Evolutionary conservation across 1,284 basidiomycete species (phyloP), one percentile per base, ranked within the genome.

Genomic region (Gomphus sp.): DNA sequence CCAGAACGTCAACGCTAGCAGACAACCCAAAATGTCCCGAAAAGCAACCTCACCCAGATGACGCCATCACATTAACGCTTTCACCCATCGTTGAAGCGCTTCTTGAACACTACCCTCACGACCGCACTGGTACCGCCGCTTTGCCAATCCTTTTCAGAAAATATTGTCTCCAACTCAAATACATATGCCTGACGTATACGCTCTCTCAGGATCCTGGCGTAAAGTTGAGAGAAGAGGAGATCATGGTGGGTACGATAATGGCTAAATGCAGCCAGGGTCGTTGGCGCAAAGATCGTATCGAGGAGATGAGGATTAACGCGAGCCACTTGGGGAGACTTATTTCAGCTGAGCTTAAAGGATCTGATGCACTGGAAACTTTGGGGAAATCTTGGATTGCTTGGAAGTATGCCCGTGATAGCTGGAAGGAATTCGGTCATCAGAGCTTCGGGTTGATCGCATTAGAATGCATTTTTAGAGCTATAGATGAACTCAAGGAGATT

Each of bases 401-500:
- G 84, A 71, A 73, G 41, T 79, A 78, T 62, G 79, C 80, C 60
- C 72, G 75, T 45, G 67, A 70, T n/a, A 70, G 74, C 41, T 34
- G 67, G 56, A 68, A 75, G 48, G 65, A 74, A 18, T 83, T 82
- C 65, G 89, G 84, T 5, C 76, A 79, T 4, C 75, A 80, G 56
- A 89, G 86, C 62, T 91, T 90, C 68, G 81, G 82, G 3, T 64
- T 90, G 51, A 74, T 90, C 57, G 80, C 81, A 0, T 70, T 91
- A 48, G 76, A 76, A 4, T 70, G 77, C 16, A 73, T 88, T 22
- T 75, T 87, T 55, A 80, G 86, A 55, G 81, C 76, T 61, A 67
- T 89, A 63, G 79, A 83, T 2, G 51, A 59, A 3, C 45, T 59
- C 28, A 34, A 31, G 41, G 41, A 47, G 11, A 55, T 11, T 14